phyloP scores from a whole-genome alignment of 169 alveolate species.

The Eimeria necatrix region DNA sequence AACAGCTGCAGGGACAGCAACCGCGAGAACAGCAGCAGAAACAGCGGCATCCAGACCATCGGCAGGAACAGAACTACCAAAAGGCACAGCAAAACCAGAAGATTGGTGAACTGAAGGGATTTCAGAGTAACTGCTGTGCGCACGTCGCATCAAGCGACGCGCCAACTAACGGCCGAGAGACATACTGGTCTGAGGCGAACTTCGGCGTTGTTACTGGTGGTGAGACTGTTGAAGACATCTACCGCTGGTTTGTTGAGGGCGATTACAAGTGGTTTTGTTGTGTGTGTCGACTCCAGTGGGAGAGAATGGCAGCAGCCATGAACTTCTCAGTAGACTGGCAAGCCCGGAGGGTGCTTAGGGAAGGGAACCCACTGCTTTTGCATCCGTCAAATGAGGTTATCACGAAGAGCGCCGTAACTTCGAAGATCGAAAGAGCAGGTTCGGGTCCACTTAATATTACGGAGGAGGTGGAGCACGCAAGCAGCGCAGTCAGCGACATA shows the following conservation, averaged over 20 bases:
- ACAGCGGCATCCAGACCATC: not conserved
- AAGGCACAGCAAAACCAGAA: not conserved
- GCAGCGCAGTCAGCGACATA: too few relatives aligned
- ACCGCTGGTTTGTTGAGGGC: constrained; percentile 73
- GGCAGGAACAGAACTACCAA: not conserved
- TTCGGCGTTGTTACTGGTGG: constrained; percentile 51
- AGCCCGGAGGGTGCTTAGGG: constrained; percentile 63
- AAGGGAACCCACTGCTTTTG: constrained; percentile 59
- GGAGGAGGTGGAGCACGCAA: too few relatives aligned
- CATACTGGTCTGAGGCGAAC: not conserved
- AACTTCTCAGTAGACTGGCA: constrained; percentile 61
- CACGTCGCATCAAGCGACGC: not conserved
- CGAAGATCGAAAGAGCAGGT: not conserved
- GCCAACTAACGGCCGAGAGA: not conserved
- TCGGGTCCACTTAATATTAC: too few relatives aligned
- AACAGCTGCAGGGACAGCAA: not conserved
- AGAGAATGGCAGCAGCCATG: constrained; percentile 72
- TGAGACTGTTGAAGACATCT: constrained; percentile 54
- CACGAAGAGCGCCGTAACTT: not conserved
- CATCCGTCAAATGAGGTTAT: not conserved
- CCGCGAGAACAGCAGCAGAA: not conserved
- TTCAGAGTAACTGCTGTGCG: not conserved
- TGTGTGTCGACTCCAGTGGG: constrained; percentile 72
- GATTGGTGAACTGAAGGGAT: not conserved
- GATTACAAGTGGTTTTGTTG: constrained; percentile 72